Evolutionary conservation across 2,329 filamentous ascomycete species (phyloP).

Genomic region (Colletotrichum tropicicola): DNA sequence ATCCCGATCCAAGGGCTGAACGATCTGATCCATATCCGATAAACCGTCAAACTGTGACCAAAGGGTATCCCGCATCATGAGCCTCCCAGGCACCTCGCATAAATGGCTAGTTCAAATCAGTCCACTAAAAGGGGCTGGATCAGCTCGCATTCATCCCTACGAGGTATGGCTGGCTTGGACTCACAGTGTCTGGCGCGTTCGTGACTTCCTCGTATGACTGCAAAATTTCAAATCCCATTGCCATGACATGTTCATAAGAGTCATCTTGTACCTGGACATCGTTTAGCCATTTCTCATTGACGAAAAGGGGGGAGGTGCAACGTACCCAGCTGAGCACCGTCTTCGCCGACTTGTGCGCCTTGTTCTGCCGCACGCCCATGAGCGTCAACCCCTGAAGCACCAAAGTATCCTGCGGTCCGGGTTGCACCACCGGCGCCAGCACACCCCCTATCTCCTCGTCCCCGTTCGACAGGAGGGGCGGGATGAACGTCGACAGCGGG

Average conservation of each 20-base stretch:
- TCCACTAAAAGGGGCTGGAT: constrained; percentile 14
- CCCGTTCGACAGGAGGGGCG: constrained; percentile 68
- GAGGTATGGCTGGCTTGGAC: constrained; percentile 31
- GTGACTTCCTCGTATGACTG: constrained; percentile 86
- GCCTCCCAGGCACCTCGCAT: neutral
- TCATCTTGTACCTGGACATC: constrained; percentile 71
- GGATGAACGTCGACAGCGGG: constrained; percentile 74
- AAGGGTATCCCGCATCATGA: constrained; percentile 12
- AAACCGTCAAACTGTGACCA: neutral
- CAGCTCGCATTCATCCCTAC: neutral
- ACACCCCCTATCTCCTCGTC: constrained; percentile 75
- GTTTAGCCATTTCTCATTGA: constrained; percentile 24
- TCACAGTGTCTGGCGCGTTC: constrained; percentile 64
- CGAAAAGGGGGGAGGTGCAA: constrained; percentile 35
- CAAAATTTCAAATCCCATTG: constrained; percentile 82
- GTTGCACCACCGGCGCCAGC: constrained; percentile 79
- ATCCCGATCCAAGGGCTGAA: neutral
- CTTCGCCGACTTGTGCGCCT: constrained; percentile 76
- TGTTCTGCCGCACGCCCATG: constrained; percentile 84
- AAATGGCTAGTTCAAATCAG: constrained; percentile 19
- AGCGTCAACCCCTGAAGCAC: constrained; percentile 81
- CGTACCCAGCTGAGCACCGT: constrained; percentile 84
- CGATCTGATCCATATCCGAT: neutral
- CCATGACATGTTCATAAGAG: constrained; percentile 75
- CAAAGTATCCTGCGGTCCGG: constrained; percentile 73